Conservation (phyloP, 2,329 filamentous ascomycete species). For the Botrytis byssoidea region DNA sequence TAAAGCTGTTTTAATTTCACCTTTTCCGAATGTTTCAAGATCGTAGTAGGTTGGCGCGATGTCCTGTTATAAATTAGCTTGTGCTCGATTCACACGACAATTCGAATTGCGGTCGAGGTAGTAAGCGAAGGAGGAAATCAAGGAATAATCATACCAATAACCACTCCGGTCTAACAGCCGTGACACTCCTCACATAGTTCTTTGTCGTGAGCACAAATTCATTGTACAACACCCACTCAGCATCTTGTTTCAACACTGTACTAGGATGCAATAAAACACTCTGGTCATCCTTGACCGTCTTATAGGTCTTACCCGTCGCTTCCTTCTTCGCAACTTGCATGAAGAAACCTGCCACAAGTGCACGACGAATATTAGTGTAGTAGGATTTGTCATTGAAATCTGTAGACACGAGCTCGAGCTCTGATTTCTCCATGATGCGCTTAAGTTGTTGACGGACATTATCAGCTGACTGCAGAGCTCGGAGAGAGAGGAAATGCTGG, state of each 20-base stretch:
- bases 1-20: constrained; percentile 74
- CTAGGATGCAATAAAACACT: constrained; percentile 90
- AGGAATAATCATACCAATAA: constrained; percentile 64
- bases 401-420: constrained; percentile 82
- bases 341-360: constrained; percentile 93
- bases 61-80: constrained; percentile 61
- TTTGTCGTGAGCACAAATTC: constrained; percentile 98
- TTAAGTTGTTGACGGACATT: constrained; percentile 89
- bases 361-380: constrained; percentile 94
- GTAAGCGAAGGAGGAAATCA: neutral
- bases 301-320: constrained; percentile 82
- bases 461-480: constrained; percentile 87
- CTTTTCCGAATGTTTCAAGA: constrained; percentile 75
- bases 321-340: constrained; percentile 99
- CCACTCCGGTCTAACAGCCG: constrained; percentile 91
- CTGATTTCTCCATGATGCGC: constrained; percentile 94
- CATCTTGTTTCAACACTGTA: constrained; percentile 82
- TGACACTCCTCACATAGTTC: constrained; percentile 96
- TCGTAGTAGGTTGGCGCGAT: constrained; percentile 95
- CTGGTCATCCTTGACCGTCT: constrained; percentile 95
- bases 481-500: constrained; percentile 89
- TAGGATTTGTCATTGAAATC: constrained; percentile 95
- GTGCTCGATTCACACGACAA: constrained; percentile 17
- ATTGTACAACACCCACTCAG: constrained; percentile 97
- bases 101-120: neutral